Conservation (phyloP, 23 red algal species). For the Gracilariopsis chorda region DNA sequence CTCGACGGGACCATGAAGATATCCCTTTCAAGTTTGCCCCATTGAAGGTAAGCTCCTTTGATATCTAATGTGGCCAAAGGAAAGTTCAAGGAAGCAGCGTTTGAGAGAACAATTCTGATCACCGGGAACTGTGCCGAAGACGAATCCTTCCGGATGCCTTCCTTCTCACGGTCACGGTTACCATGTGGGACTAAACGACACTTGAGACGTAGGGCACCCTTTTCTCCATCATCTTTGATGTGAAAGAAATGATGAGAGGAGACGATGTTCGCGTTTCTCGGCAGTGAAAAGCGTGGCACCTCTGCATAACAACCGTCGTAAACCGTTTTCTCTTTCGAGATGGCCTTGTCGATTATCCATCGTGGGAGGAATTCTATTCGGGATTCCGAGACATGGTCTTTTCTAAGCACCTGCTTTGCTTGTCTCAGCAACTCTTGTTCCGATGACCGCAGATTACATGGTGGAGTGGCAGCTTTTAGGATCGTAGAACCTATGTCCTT, state of each 20-base stretch:
- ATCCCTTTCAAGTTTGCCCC: not conserved
- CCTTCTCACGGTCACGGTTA: constrained; percentile 27
- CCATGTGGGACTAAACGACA: not conserved
- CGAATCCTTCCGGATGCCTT: not conserved
- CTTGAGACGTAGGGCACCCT: not conserved
- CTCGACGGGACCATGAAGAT: not conserved
- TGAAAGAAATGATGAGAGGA: constrained; percentile 45
- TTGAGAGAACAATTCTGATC: constrained; percentile 25
- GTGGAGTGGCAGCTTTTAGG: not conserved
- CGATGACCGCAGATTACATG: not conserved
- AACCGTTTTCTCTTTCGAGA: not conserved
- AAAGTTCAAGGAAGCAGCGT: not conserved
- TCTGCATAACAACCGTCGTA: not conserved
- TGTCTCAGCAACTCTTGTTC: constrained; percentile 13
- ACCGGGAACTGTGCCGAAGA: constrained; percentile 27
- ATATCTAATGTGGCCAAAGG: constrained; percentile 2
- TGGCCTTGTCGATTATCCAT: not conserved
- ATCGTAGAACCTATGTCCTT: not conserved
- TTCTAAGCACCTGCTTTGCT: not conserved
- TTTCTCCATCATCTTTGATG: not conserved
- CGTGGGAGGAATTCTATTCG: constrained; percentile 1
- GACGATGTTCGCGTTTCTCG: not conserved
- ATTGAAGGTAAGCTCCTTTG: constrained; percentile 17
- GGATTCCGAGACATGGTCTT: not conserved
- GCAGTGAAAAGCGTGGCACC: not conserved